Evolutionary conservation across 345 rosid species (phyloP).

Genomic region (Lenwebbia sp.): DNA sequence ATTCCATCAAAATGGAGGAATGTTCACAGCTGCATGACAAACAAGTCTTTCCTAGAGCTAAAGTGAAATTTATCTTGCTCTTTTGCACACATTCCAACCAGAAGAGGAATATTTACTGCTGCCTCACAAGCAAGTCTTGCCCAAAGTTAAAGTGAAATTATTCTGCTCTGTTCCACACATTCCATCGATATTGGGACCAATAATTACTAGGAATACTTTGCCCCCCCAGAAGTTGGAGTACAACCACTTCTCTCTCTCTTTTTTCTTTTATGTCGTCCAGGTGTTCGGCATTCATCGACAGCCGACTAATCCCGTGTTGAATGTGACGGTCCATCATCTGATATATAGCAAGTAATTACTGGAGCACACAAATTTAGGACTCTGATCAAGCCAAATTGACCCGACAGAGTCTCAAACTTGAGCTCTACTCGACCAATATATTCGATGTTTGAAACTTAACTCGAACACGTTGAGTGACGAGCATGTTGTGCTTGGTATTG

Average conservation of each 20-base stretch:
- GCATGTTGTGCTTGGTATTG: too few relatives aligned
- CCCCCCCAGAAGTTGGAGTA: background rate
- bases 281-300: background rate
- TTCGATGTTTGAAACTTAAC: too few relatives aligned
- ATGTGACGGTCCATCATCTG: background rate
- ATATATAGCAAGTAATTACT: background rate
- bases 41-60: background rate
- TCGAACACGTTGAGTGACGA: too few relatives aligned
- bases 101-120: background rate
- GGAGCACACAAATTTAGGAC: too few relatives aligned
- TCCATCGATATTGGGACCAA: background rate
- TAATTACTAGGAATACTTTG: background rate
- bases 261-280: background rate
- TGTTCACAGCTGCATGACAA: background rate
- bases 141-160: background rate
- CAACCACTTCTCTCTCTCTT: background rate
- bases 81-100: background rate
- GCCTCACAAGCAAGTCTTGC: background rate
- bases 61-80: background rate
- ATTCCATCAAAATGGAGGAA: background rate
- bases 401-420: too few relatives aligned
- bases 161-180: background rate
- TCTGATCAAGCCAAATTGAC: too few relatives aligned
- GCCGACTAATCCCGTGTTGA: background rate
- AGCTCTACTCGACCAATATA: too few relatives aligned